Conservation (phyloP, 2,329 filamentous ascomycete genomes). For the Apiospora rasikravindrae region DNA sequence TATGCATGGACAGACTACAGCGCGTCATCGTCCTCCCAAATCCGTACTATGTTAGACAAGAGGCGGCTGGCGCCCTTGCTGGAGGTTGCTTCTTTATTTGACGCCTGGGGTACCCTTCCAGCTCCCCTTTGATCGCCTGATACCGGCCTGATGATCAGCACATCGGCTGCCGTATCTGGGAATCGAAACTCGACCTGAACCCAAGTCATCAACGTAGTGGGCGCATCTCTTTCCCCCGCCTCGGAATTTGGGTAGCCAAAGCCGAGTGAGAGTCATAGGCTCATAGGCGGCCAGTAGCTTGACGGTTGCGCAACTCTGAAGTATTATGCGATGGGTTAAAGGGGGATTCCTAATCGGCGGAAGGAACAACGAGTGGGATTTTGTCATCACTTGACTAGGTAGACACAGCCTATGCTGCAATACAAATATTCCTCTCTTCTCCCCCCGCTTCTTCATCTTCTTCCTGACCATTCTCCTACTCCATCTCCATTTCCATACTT, state of each 20-base stretch:
- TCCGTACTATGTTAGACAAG: background rate
- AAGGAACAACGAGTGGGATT: background rate
- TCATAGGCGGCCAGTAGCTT: slow-evolving; percentile 6
- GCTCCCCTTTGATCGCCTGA: background rate
- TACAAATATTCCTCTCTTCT: background rate
- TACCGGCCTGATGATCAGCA: slow-evolving; percentile 2
- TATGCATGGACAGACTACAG: too few species aligned
- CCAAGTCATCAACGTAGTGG: slow-evolving; percentile 5
- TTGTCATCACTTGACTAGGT: background rate
- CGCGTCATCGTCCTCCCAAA: slow-evolving; percentile 1
- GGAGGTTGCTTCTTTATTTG: background rate
- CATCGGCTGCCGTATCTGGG: background rate
- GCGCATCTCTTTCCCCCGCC: background rate
- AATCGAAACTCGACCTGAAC: slow-evolving; percentile 1
- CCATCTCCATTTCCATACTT: background rate
- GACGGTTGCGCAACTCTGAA: slow-evolving; percentile 15
- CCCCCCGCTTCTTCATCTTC: background rate
- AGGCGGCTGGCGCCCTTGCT: background rate
- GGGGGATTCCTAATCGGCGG: background rate
- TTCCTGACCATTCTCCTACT: too few species aligned
- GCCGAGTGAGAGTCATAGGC: background rate
- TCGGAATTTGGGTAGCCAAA: slow-evolving; percentile 2
- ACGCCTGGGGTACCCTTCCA: background rate
- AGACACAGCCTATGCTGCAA: background rate
- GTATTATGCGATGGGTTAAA: background rate